These are phyloP conservation scores for Polyporus tsugae DNA, from an alignment of 1,284 basidiomycete genomes.

Conservation along the genomic window DNA sequence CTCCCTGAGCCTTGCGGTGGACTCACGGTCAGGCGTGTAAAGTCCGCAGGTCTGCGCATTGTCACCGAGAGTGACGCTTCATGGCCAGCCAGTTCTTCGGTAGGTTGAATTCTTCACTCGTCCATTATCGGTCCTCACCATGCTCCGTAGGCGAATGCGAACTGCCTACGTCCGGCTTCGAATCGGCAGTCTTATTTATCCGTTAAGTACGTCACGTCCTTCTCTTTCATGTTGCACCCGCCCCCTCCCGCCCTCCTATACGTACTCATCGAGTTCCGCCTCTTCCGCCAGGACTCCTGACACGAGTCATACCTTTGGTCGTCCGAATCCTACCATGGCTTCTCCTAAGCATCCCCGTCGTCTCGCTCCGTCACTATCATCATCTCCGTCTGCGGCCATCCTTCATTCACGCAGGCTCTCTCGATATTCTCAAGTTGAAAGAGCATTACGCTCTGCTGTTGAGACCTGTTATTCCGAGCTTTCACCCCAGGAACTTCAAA, in stretches of 20 bases:
- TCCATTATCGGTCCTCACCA: background rate
- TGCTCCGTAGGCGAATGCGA: constrained; percentile 14
- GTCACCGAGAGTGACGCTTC: constrained; percentile 27
- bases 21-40: constrained; percentile 30
- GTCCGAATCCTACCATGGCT: constrained; percentile 37
- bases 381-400: constrained; percentile 16
- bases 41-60: constrained; percentile 31
- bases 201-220: constrained; percentile 19
- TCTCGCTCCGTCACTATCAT: constrained; percentile 1
- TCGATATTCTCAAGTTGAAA: constrained; percentile 52
- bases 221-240: background rate
- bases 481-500: constrained; percentile 54
- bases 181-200: constrained; percentile 26
- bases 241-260: constrained; percentile 8
- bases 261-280: background rate
- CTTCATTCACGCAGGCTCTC: constrained; percentile 27
- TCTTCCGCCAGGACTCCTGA: constrained; percentile 33
- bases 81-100: constrained; percentile 14
- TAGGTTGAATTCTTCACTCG: constrained; percentile 11
- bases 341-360: constrained; percentile 20
- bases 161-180: constrained; percentile 13
- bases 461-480: constrained; percentile 40
- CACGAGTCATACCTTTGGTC: constrained; percentile 40
- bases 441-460: constrained; percentile 46
- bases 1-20: constrained; percentile 19